phyloP scores from a whole-genome alignment of 2,329 filamentous ascomycete genomes.

The Salinomyces thailandicus region DNA sequence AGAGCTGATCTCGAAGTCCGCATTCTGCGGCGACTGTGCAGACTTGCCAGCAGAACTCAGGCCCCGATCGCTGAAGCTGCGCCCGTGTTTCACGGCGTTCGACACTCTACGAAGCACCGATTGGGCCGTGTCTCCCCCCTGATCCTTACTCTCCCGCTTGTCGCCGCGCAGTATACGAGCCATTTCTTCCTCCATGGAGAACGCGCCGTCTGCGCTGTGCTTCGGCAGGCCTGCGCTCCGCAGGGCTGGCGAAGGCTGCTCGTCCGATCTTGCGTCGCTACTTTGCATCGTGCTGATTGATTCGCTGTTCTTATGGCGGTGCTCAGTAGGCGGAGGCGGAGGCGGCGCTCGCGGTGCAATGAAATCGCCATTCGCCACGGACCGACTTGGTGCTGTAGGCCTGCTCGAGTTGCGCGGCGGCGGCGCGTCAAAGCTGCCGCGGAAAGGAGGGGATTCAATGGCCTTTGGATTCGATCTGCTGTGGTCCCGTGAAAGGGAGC shows the following conservation, averaged over 20 bases:
- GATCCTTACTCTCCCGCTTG: conserved; percentile 40
- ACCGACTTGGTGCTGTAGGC: conserved; percentile 34
- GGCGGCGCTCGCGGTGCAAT: conserved; percentile 38
- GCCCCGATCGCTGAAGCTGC: conserved; percentile 64
- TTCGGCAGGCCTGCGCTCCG: conserved; percentile 31
- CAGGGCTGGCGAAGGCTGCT: conserved; percentile 19
- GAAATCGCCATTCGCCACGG: conserved; percentile 31
- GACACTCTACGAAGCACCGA: conserved; percentile 82
- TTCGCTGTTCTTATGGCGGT: conserved; percentile 31
- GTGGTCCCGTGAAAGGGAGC: conserved; percentile 18
- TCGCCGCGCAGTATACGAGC: conserved; percentile 74
- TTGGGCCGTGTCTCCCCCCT: conserved; percentile 30
- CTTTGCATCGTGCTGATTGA: conserved; percentile 37
- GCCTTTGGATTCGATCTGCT: conserved; percentile 11
- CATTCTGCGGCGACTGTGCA: conserved; percentile 27
- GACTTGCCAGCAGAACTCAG: conserved; percentile 12
- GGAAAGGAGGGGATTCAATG: conserved; percentile 12
- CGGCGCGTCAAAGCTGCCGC: conserved; percentile 32
- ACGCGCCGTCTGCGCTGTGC: conserved; percentile 67
- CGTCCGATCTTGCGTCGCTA: conserved; percentile 22
- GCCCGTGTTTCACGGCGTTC: conserved; percentile 84
- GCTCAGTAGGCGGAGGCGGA: conserved; percentile 25
- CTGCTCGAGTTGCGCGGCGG: conserved; percentile 39
- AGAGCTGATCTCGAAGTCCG: conserved; percentile 29
- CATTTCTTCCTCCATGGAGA: conserved; percentile 94